phyloP scores from a whole-genome alignment of 305 asterid species.

The Solanum hybrid region DNA sequence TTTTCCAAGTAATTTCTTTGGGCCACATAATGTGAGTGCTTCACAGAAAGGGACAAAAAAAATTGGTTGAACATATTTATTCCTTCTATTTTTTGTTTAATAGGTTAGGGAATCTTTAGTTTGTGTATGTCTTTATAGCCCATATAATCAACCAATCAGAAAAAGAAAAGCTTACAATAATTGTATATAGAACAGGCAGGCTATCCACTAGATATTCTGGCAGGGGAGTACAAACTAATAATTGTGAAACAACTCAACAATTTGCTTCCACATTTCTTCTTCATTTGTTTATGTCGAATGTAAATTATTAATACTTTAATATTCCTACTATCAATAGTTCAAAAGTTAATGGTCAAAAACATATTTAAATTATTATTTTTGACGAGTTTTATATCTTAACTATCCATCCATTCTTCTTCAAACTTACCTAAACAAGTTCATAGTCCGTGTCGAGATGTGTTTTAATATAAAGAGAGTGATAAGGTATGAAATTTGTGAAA shows the following conservation, averaged over 20 bases:
- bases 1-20: not conserved
- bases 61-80: not conserved
- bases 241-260: not conserved
- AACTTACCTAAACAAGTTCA: not conserved
- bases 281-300: not conserved
- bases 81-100: not conserved
- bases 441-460: not conserved
- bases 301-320: not conserved
- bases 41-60: not conserved
- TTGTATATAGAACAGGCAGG: not conserved
- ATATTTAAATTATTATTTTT: not conserved
- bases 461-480: not conserved
- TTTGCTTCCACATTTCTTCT: not conserved
- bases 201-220: slow-evolving; percentile 3
- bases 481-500: not conserved
- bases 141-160: not conserved
- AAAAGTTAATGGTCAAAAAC: not conserved
- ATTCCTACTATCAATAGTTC: not conserved
- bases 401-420: not conserved
- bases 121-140: not conserved
- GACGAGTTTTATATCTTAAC: not conserved
- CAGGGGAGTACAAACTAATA: not conserved
- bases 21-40: not conserved
- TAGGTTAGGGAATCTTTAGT: not conserved
- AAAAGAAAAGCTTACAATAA: not conserved